A percentile compares a stretch with the other conserved stretches of the same genome.
Evolutionary conservation across 306 rosid species (phyloP).

Genomic region (Macrotyloma uniflorum): DNA sequence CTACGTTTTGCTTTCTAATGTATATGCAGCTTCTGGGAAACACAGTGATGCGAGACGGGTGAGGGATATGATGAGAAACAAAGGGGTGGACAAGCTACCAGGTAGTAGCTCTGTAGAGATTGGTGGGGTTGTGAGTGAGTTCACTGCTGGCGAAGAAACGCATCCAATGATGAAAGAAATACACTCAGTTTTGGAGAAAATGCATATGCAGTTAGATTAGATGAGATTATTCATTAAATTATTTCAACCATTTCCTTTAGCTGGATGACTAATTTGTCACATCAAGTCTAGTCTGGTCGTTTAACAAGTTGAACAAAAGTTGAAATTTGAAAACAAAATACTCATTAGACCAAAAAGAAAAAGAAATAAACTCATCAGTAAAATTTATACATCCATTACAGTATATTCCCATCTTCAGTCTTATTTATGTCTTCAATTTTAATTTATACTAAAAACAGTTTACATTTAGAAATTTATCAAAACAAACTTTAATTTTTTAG

Average conservation of each 20-base stretch:
- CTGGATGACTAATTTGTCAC: background rate
- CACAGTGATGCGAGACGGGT: conserved; percentile 59
- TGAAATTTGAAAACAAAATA: background rate
- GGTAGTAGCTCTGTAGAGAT: conserved; percentile 82
- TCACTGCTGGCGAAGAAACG: conserved; percentile 65
- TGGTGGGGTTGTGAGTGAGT: conserved; percentile 60
- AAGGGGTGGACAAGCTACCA: conserved; percentile 61
- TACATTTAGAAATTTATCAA: background rate
- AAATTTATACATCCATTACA: background rate
- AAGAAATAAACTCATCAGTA: background rate
- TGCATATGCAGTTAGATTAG: conserved; percentile 47
- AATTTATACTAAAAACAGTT: background rate
- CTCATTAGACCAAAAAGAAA: background rate
- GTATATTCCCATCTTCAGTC: background rate
- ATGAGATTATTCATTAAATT: background rate
- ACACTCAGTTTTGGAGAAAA: conserved; percentile 54
- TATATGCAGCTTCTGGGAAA: conserved; percentile 59
- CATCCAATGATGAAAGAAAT: conserved; percentile 59
- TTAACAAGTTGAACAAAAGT: background rate
- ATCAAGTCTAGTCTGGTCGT: background rate
- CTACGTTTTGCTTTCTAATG: conserved; percentile 71
- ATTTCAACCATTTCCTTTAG: background rate
- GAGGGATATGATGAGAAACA: conserved; percentile 63
- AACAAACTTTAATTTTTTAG: background rate
- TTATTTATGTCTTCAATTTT: background rate